Base-by-base conservation (phyloP, 2,329 filamentous ascomycete genomes). In the Mollisia scopiformis region DNA sequence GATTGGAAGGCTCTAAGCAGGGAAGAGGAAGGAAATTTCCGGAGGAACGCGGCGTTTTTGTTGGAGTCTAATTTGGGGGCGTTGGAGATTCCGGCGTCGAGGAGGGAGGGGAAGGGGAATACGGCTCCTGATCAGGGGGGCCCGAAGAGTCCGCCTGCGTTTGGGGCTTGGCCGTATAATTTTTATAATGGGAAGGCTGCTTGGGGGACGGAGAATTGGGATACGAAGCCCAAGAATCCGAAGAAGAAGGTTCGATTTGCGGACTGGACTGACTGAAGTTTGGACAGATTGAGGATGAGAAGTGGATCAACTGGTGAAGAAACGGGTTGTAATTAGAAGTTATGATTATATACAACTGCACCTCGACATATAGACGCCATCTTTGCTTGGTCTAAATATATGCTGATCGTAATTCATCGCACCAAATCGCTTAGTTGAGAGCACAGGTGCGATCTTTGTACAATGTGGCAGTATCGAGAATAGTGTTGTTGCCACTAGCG, bases 391-490 rank as follows among this genome's bases (percentile, higher is more conserved):
- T 21, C 10, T 43, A 6, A 39, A 39, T 16, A 19, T 39, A 19
- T n/a, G n/a, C 37, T n/a, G 14, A 39, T 39, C 14, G 3, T 39
- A 3, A 7, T 16, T 7, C 16, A n/a, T 7, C 19, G 37, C n/a
- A n/a, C n/a, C n/a, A n/a, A n/a, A n/a, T n/a, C 13, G 37, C 37
- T n/a, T 39, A 39, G 28, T 21, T 51, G 6, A 51, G 27, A 31
- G 39, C 27, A 47, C 47, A 58, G 10, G 21, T 53, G 14, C 49
- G 46, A 4, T 52, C 19, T 47, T 53, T 58, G 35, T 19, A 58
- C 6, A 58, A 8, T 3, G 56, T 58, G 2, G 56, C 25, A 30
- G 56, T 52, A 28, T 58, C 56, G 13, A 58, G 16, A 21, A 58
- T 25, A 0, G 56, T 50, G 47, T 23, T 28, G 27, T 58, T 57